A percentile compares a stretch with the other conserved stretches of the same genome.
phyloP scores from a whole-genome alignment of 768 basidiomycete genomes.

The Naganishia vaughanmartiniae region DNA sequence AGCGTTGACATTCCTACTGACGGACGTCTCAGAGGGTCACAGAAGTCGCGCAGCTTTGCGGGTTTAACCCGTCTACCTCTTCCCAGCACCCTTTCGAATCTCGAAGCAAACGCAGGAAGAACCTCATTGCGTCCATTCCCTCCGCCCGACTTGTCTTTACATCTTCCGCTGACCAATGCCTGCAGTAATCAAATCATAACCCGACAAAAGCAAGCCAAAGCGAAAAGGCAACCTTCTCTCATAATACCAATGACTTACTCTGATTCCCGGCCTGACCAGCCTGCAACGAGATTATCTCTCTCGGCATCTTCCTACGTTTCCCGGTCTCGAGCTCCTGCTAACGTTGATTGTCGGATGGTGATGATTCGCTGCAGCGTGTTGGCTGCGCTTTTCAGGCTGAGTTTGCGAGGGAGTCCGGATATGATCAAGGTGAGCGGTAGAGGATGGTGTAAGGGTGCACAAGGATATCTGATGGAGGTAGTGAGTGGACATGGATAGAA shows the following conservation, averaged over 20 bases:
- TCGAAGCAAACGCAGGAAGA: too few relatives aligned
- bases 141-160: too few relatives aligned
- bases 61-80: too few relatives aligned
- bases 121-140: too few relatives aligned
- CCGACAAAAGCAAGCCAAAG: neutral
- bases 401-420: neutral
- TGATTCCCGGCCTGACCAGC: constrained; percentile 91
- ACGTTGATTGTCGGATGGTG: neutral
- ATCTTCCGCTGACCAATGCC: too few relatives aligned
- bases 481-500: neutral
- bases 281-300: constrained; percentile 54
- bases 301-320: constrained; percentile 42
- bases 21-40: too few relatives aligned
- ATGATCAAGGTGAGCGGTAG: neutral
- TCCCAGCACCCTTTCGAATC: too few relatives aligned
- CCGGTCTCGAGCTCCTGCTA: neutral
- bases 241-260: constrained; percentile 58
- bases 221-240: neutral
- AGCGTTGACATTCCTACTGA: neutral
- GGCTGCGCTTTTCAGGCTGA: neutral
- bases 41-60: too few relatives aligned
- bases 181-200: neutral
- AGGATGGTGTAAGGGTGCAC: too few relatives aligned
- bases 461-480: too few relatives aligned
- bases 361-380: neutral